These are phyloP conservation scores for Beauveria scarabaeidicola DNA, from an alignment of 2,329 filamentous ascomycete genomes.

Conservation along the genomic window DNA sequence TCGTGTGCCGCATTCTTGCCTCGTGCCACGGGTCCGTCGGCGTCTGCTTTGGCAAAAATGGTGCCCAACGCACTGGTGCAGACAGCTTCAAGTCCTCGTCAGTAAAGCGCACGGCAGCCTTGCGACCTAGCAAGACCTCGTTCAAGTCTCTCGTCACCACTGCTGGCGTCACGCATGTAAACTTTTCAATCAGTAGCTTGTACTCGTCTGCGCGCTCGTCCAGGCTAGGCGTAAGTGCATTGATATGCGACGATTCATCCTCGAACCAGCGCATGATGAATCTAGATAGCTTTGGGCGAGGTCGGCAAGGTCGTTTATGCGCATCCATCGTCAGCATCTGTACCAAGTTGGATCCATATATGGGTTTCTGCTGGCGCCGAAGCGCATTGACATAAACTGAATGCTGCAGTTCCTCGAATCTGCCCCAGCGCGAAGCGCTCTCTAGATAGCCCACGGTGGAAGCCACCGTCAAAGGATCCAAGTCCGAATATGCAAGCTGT, in stretches of 20 bases:
- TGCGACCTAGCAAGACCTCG: conserved; percentile 55
- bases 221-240: conserved; percentile 63
- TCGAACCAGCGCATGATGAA: conserved; percentile 68
- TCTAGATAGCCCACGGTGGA: conserved; percentile 67
- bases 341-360: conserved; percentile 76
- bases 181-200: conserved; percentile 72
- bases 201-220: conserved; percentile 63
- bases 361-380: conserved; percentile 68
- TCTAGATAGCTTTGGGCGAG: conserved; percentile 50
- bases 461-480: conserved; percentile 59
- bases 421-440: conserved; percentile 57
- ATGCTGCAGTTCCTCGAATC: conserved; percentile 71
- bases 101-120: conserved; percentile 48
- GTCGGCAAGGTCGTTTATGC: conserved; percentile 49
- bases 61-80: conserved; percentile 45
- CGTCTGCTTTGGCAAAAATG: conserved; percentile 47
- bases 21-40: conserved; percentile 82
- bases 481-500: conserved; percentile 42
- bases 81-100: conserved; percentile 50
- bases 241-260: conserved; percentile 55
- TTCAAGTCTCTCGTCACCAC: conserved; percentile 75
- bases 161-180: conserved; percentile 84
- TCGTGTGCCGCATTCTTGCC: conserved; percentile 81
- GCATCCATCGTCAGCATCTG: conserved; percentile 60
- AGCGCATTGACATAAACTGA: conserved; percentile 74